Evolutionary conservation across 805 yeast genomes (phyloP).

Genomic region (Starmerella etchellsii): DNA sequence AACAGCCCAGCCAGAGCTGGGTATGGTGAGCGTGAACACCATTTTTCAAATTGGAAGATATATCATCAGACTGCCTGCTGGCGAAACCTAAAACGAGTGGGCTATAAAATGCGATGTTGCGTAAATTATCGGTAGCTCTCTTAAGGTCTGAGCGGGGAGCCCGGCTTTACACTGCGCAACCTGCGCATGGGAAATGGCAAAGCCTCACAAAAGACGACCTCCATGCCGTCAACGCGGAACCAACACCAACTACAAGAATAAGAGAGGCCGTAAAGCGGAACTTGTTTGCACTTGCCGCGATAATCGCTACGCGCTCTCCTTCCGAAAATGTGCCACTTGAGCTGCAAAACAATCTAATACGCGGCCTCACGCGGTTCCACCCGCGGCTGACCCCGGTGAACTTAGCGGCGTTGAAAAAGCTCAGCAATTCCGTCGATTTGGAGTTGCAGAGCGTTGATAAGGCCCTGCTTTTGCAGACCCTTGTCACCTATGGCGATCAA

Average conservation of each 20-base stretch:
- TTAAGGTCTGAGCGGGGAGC: background rate
- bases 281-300: slow-evolving; percentile 15
- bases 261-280: slow-evolving; percentile 6
- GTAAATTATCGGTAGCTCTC: background rate
- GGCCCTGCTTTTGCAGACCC: slow-evolving; percentile 5
- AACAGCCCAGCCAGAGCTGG: no score
- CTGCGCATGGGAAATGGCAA: background rate
- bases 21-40: no score
- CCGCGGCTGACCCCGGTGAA: slow-evolving; percentile 16
- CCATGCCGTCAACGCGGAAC: background rate
- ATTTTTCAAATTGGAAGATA: no score
- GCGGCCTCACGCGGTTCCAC: slow-evolving; percentile 15
- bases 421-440: background rate
- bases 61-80: no score
- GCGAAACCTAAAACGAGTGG: no score
- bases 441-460: slow-evolving; percentile 13
- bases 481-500: slow-evolving; percentile 11
- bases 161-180: background rate
- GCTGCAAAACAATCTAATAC: slow-evolving; percentile 2
- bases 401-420: slow-evolving; percentile 6
- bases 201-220: background rate
- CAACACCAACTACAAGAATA: background rate
- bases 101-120: background rate
- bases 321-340: background rate
- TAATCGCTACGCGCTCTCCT: slow-evolving; percentile 1